Evolutionary conservation across 1,284 basidiomycete genomes (phyloP).

Genomic region (Papiliotrema laurentii): DNA sequence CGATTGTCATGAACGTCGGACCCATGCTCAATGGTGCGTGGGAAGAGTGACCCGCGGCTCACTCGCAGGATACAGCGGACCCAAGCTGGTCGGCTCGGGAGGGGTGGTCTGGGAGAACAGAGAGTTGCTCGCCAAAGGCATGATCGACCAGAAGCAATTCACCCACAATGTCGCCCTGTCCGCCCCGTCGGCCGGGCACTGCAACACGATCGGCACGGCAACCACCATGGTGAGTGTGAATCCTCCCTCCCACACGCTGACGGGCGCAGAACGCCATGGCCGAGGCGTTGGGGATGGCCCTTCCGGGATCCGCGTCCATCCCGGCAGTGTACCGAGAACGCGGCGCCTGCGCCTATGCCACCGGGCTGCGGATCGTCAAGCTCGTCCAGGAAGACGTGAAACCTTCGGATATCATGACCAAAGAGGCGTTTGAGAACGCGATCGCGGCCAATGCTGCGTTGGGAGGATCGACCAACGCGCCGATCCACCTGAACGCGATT

Average conservation of each 20-base stretch:
- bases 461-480: constrained; percentile 86
- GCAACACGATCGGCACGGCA: constrained; percentile 47
- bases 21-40: constrained; percentile 42
- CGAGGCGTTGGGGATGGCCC: constrained; percentile 85
- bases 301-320: constrained; percentile 81
- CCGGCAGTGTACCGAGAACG: constrained; percentile 57
- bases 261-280: constrained; percentile 66
- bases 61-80: constrained; percentile 31
- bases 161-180: constrained; percentile 37
- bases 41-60: background rate
- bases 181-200: constrained; percentile 40
- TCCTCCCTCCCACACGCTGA: background rate
- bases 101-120: constrained; percentile 44
- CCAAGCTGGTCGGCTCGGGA: constrained; percentile 42
- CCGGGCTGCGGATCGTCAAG: constrained; percentile 74
- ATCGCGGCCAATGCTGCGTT: constrained; percentile 78
- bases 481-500: constrained; percentile 43
- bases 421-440: constrained; percentile 85
- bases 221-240: constrained; percentile 58
- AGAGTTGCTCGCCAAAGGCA: constrained; percentile 31
- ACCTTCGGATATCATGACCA: constrained; percentile 87
- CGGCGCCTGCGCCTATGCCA: constrained; percentile 57
- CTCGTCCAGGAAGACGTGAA: constrained; percentile 82
- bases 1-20: constrained; percentile 40
- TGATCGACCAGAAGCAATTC: constrained; percentile 41